These are phyloP conservation scores for Rhizodiscina lignyota DNA, from an alignment of 495 filamentous ascomycete species.

Conservation along the genomic window DNA sequence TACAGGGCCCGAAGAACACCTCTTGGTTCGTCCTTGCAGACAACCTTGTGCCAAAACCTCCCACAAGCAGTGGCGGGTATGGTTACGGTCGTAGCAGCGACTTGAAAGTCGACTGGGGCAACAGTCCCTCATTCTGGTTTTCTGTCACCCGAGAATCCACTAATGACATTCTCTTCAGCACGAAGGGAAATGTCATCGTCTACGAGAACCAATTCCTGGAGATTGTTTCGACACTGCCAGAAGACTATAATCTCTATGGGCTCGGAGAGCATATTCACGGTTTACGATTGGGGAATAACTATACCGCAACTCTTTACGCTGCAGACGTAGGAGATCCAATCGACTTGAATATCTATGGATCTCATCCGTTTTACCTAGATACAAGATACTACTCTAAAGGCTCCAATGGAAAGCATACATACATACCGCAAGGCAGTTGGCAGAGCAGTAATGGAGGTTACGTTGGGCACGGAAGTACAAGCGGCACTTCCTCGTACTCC, in stretches of 20 bases:
- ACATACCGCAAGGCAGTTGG: no score
- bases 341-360: conserved; percentile 42
- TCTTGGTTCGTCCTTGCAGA: conserved; percentile 55
- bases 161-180: conserved; percentile 40
- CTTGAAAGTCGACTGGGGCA: conserved; percentile 39
- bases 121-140: conserved; percentile 44
- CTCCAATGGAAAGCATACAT: conserved; percentile 1
- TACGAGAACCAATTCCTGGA: conserved; percentile 53
- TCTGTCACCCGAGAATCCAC: conserved; percentile 37
- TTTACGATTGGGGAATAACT: conserved; percentile 40
- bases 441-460: conserved; percentile 34
- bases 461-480: conserved; percentile 41
- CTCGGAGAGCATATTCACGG: conserved; percentile 44
- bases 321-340: conserved; percentile 51
- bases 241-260: conserved; percentile 47
- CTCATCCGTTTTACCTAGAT: conserved; percentile 46
- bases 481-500: conserved; percentile 37
- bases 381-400: conserved; percentile 43
- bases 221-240: conserved; percentile 36
- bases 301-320: conserved; percentile 49
- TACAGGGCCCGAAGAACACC: conserved; percentile 45
- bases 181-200: conserved; percentile 35
- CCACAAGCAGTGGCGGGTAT: conserved; percentile 23
- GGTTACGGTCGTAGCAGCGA: conserved; percentile 25
- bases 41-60: conserved; percentile 41